These are phyloP conservation scores for Pythium oligandrum DNA, from an alignment of 352 stramenopile genomes.

Conservation along the genomic window DNA sequence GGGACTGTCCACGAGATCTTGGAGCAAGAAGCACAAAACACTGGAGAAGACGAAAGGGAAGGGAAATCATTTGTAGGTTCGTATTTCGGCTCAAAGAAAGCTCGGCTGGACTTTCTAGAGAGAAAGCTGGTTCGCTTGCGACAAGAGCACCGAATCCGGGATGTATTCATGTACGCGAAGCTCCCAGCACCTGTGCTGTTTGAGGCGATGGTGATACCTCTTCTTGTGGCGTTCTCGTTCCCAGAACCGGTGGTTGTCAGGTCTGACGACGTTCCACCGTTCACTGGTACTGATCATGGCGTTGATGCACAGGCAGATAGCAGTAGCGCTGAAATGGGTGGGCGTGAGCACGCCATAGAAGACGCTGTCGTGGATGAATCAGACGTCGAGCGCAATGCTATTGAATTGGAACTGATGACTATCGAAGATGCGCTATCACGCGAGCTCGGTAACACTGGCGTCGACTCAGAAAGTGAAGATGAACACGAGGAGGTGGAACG, in stretches of 20 bases:
- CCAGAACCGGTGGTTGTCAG: slow-evolving; percentile 1
- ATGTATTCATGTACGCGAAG: slow-evolving; percentile 40
- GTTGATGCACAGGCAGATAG: no score
- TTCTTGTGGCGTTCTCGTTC: slow-evolving; percentile 31
- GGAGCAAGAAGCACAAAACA: slow-evolving; percentile 18
- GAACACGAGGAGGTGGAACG: slow-evolving; percentile 29
- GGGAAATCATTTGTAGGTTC: slow-evolving; percentile 22
- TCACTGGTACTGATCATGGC: background rate
- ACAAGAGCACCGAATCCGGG: slow-evolving; percentile 30
- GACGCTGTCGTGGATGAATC: no score
- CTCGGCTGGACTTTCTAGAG: slow-evolving; percentile 40
- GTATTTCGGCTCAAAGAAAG: slow-evolving; percentile 42
- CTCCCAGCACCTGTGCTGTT: slow-evolving; percentile 37
- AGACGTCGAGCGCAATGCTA: no score
- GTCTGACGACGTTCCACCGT: no score
- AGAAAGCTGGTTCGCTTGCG: slow-evolving; percentile 46
- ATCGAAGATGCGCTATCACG: slow-evolving; percentile 32
- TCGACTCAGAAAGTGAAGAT: slow-evolving; percentile 41
- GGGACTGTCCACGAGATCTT: slow-evolving; percentile 31
- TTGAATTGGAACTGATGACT: slow-evolving; percentile 26
- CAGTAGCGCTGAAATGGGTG: no score
- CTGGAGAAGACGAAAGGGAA: slow-evolving; percentile 6
- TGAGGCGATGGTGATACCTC: slow-evolving; percentile 28
- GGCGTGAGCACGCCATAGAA: no score
- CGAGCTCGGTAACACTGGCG: slow-evolving; percentile 18